Base-by-base conservation (phyloP, 129 eudicot species). In the Flaveria sonorensis region DNA sequence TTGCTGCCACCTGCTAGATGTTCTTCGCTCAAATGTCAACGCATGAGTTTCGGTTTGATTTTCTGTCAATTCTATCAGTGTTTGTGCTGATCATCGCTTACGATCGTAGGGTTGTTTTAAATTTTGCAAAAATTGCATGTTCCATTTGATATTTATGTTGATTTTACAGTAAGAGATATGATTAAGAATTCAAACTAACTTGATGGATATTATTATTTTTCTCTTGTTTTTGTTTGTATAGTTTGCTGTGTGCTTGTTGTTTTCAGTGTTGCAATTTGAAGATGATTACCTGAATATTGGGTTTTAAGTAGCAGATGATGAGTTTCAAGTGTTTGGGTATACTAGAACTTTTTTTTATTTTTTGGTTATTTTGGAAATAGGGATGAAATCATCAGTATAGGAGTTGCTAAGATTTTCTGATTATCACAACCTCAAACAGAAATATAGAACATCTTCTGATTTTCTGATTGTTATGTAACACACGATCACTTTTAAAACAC, bases 1-100 rank as follows among this genome's bases (percentile, higher is more conserved):
- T 18, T 39, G 9, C 30, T 10, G 18, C 8, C 53, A 43, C 30
- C 8, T 18, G 12, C 18, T 43, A 68, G 2, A 4, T 45, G 73
- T 68, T 45, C 28, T 42, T n/a, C 52, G 7, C 2, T 55, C 67
- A 20, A 36, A 53, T 72, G 52, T 55, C 67, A 55, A 53, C 77
- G 67, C 77, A 36, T 55, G 13, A 55, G 39, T 72, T 72, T 39
- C 40, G 15, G 14, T 16, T 52, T 51, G 4, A 50, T 3, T 8
- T n/a, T 51, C 50, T 7, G 16, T 63, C 45, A 28, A 19, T n/a
- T 51, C 50, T 7, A 11, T 63, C 45, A 28, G 43, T 62, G n/a
- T 52, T 32, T 53, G 76, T 72, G 18, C 66, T 53, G 32, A 18
- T 53, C 36, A 32, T 26, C 16, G 75, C 57, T 51, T 30, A 52